Evolutionary conservation across 2,329 filamentous ascomycete genomes (phyloP).

Genomic region (Myriangium duriaei): DNA sequence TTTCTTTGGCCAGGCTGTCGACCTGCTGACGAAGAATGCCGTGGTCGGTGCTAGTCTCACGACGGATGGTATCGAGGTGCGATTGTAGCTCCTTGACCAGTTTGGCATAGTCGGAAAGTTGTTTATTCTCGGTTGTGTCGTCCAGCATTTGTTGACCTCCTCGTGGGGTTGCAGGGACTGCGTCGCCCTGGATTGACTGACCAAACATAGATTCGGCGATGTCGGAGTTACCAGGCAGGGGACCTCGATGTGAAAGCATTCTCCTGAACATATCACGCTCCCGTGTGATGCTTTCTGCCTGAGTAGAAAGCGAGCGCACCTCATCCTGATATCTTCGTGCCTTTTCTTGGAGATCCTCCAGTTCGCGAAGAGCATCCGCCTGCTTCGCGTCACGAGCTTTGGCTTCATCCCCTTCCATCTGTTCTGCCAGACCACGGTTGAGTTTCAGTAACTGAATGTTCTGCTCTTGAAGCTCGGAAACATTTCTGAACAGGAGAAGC

Average conservation of each 20-base stretch:
- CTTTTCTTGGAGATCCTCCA: conserved; percentile 60
- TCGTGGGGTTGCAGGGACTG: conserved; percentile 33
- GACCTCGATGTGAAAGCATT: conserved; percentile 68
- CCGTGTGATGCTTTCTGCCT: conserved; percentile 84
- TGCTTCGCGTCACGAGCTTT: conserved; percentile 43
- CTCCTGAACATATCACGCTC: conserved; percentile 97
- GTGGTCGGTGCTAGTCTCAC: conserved; percentile 71
- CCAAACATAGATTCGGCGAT: conserved; percentile 54
- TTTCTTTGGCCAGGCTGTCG: conserved; percentile 68
- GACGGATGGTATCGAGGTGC: conserved; percentile 80
- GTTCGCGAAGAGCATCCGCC: conserved; percentile 50
- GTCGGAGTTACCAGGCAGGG: conserved; percentile 46
- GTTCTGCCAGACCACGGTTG: conserved; percentile 70
- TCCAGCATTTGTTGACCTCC: conserved; percentile 27
- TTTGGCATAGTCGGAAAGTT: conserved; percentile 59
- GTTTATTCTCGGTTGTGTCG: conserved; percentile 39
- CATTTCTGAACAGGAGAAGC: conserved; percentile 77
- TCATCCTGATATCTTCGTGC: conserved; percentile 74
- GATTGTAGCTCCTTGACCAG: conserved; percentile 76
- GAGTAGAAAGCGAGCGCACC: conserved; percentile 65
- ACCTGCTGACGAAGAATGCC: conserved; percentile 74
- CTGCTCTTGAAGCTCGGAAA: conserved; percentile 73
- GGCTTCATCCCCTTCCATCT: conserved; percentile 85
- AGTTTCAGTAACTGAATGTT: conserved; percentile 75
- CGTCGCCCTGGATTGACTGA: conserved; percentile 50